Conservation (phyloP, 2,329 filamentous ascomycete species). For the Botrytis fragariae region DNA sequence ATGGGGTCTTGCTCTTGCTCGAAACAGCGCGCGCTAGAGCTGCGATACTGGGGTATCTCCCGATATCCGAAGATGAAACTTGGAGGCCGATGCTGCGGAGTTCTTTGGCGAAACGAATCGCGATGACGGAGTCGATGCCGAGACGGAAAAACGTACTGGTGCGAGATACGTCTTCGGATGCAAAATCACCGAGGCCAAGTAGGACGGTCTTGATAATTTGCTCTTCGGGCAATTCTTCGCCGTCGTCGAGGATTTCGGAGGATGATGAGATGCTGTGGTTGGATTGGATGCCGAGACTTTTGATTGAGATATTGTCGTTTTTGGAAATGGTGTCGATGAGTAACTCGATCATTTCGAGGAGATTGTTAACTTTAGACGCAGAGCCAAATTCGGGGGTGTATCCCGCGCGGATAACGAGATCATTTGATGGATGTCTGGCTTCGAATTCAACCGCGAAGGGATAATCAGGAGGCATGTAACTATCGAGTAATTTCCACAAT, state of each 20-base stretch:
- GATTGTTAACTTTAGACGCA: not conserved
- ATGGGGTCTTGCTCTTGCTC: not conserved
- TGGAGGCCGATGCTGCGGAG: constrained; percentile 31
- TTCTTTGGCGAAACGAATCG: constrained; percentile 46
- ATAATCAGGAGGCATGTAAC: constrained; percentile 12
- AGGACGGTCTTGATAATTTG: not conserved
- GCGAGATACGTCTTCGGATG: not conserved
- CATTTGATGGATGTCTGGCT: not conserved
- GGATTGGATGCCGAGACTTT: not conserved
- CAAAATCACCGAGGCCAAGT: not conserved
- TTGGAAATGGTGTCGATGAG: not conserved
- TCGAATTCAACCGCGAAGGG: constrained; percentile 12
- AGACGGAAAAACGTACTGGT: constrained; percentile 39
- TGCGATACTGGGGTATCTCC: constrained; percentile 42
- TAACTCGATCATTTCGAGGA: constrained; percentile 5
- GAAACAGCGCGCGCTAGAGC: constrained; percentile 39
- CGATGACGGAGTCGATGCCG: constrained; percentile 39
- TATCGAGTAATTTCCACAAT: constrained; percentile 1
- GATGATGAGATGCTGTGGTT: not conserved
- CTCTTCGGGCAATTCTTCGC: not conserved
- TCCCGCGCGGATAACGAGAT: not conserved
- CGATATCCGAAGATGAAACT: constrained; percentile 45
- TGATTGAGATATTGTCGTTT: not conserved
- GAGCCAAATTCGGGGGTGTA: not conserved
- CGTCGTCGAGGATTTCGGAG: not conserved